Percentiles rank a stretch among this genome's conserved stretches.
Conservation (phyloP, 768 basidiomycete species). For the Tephrocybe sp. region DNA sequence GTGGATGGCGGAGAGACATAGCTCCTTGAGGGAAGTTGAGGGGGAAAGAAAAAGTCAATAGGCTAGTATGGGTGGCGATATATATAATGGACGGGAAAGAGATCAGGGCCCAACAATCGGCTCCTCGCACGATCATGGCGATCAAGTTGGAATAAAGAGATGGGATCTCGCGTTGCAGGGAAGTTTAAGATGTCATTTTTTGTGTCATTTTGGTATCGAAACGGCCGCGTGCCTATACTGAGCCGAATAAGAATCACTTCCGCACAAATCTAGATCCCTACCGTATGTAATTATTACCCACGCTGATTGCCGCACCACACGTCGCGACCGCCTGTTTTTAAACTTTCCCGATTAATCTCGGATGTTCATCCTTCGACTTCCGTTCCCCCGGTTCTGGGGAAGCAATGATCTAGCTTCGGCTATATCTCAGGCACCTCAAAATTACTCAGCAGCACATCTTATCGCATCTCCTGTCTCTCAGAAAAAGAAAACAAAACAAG, state of each 20-base stretch:
- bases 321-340: conserved; percentile 22
- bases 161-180: conserved; percentile 44
- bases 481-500: not conserved
- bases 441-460: conserved; percentile 20
- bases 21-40: conserved; percentile 28
- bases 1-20: conserved; percentile 61
- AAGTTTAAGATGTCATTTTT: conserved; percentile 45
- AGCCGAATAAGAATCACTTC: conserved; percentile 48
- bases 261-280: conserved; percentile 34
- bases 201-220: conserved; percentile 44
- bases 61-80: conserved; percentile 44
- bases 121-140: conserved; percentile 66
- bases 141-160: conserved; percentile 50
- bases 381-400: conserved; percentile 36
- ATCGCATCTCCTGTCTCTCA: conserved; percentile 8
- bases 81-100: conserved; percentile 52
- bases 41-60: conserved; percentile 52
- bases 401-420: conserved; percentile 25
- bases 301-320: conserved; percentile 31
- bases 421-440: conserved; percentile 24
- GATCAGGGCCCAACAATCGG: conserved; percentile 44
- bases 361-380: conserved; percentile 25
- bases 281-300: conserved; percentile 13
- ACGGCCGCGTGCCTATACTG: conserved; percentile 60
- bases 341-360: conserved; percentile 33